Conservation (phyloP, 768 basidiomycete species). For the Lactarius psammicola region DNA sequence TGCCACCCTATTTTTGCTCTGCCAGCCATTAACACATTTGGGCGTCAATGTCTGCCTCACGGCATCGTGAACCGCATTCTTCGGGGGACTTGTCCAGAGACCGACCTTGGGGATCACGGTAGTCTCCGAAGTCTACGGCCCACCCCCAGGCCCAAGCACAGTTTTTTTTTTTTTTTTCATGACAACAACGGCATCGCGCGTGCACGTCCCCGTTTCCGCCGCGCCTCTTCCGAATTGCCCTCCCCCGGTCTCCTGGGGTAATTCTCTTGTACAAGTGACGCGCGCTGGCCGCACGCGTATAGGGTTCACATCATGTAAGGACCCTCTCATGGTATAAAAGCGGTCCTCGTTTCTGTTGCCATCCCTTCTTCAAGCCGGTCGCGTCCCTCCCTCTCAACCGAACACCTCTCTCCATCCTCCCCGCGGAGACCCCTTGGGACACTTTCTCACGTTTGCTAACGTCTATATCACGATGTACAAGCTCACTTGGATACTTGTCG, state of each 20-base stretch:
- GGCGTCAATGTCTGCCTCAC: constrained; percentile 15
- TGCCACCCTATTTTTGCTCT: constrained; percentile 15
- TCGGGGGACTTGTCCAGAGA: constrained; percentile 22
- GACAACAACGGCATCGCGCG: constrained; percentile 23
- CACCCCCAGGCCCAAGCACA: neutral
- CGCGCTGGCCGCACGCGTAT: constrained; percentile 18
- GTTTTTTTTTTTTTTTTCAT: constrained; percentile 1
- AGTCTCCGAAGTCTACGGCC: constrained; percentile 19
- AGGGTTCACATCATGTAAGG: constrained; percentile 27
- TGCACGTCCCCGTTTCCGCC: constrained; percentile 25
- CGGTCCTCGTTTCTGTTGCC: neutral
- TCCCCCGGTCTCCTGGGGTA: constrained; percentile 22
- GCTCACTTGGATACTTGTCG: constrained; percentile 37
- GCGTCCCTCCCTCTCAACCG: constrained; percentile 32
- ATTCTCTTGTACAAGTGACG: constrained; percentile 26
- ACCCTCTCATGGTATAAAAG: constrained; percentile 24
- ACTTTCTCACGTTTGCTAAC: neutral
- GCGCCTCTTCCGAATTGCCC: constrained; percentile 25
- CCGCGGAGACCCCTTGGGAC: constrained; percentile 11
- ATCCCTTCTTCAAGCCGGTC: constrained; percentile 25
- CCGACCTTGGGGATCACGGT: neutral
- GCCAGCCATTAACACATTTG: neutral
- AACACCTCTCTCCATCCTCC: constrained; percentile 18
- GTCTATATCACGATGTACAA: constrained; percentile 40
- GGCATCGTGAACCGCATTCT: constrained; percentile 16